Base-by-base conservation (phyloP, 495 filamentous ascomycete species). In the Trichoderma asperelloides region DNA sequence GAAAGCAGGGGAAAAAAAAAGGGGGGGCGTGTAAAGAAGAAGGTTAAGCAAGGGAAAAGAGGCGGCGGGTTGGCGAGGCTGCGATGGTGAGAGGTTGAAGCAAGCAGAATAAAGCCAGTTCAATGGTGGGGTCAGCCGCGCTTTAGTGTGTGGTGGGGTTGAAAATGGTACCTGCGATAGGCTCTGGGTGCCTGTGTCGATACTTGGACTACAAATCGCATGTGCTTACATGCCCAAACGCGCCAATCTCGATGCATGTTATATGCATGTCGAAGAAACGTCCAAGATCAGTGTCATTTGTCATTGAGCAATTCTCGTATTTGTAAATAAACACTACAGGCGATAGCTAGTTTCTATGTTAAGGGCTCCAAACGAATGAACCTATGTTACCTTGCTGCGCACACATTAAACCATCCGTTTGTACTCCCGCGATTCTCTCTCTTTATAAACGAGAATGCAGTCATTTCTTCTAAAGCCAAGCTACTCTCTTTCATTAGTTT, bases 111-210 rank as follows among this genome's bases (percentile, higher is more conserved):
- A 23, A 41, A 28, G 40, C 62, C 33, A 64, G 33, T 33, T 63
- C 21, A 15, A 25, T 63, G 60, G 62, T 64, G 62, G 62, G 62
- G 62, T 64, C n/a, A 37, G 9, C 5, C 5, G 33, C 5, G 33
- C 12, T 39, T 18, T 18, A 23, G 64, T 49, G 64, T 40, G 27
- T 65, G 64, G 64, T 65, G 64, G 64, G 64, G 64, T 64, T 25
- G 30, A 13, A n/a, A 16, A 16, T 16, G 5, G 39, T 57, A 57
- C 49, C 13, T 27, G 49, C n/a, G n/a, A n/a, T n/a, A n/a, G 33
- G 33, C 33, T 37, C 33, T 37, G n/a, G n/a, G n/a, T n/a, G 33
- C 9, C 33, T 37, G 6, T 2, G 55, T 28, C 23, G 25, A 60
- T 60, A 60, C 23, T 25, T 30, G 23, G 45, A 11, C 9, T 25